phyloP scores from a whole-genome alignment of 345 rosid genomes.

The Geranium brycei region DNA sequence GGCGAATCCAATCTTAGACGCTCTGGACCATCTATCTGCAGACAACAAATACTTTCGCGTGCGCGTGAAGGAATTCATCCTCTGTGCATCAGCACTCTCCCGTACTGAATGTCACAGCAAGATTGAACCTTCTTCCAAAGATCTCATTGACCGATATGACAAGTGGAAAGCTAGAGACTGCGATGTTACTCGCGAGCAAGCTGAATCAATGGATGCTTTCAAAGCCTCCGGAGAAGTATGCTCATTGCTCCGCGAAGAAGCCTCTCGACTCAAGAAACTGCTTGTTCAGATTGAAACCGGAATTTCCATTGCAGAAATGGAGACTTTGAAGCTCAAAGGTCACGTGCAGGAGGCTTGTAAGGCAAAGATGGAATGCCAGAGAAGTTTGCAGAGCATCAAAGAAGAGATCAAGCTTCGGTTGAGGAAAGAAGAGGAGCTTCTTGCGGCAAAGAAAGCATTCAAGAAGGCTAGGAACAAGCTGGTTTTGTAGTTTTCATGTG shows the following conservation, averaged over 20 bases:
- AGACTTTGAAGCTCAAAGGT: background rate
- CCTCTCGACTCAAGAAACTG: background rate
- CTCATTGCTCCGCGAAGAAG: background rate
- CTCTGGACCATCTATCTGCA: background rate
- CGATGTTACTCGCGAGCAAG: background rate
- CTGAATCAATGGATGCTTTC: background rate
- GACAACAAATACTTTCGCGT: background rate
- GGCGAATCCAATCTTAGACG: background rate
- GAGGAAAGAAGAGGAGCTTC: background rate
- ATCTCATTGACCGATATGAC: background rate
- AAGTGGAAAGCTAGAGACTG: background rate
- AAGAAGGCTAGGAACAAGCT: background rate
- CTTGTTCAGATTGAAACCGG: background rate
- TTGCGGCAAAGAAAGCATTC: background rate
- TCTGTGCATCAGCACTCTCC: background rate
- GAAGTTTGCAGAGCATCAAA: background rate
- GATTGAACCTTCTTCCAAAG: background rate
- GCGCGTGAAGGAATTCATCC: background rate
- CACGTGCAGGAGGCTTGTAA: background rate
- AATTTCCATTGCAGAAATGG: background rate
- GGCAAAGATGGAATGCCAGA: background rate
- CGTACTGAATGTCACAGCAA: background rate
- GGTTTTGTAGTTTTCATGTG: background rate
- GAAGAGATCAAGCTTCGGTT: background rate
- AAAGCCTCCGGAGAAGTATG: background rate